Base-by-base conservation (phyloP, 116 monocot species). In the Papilionanthe hybrid region DNA sequence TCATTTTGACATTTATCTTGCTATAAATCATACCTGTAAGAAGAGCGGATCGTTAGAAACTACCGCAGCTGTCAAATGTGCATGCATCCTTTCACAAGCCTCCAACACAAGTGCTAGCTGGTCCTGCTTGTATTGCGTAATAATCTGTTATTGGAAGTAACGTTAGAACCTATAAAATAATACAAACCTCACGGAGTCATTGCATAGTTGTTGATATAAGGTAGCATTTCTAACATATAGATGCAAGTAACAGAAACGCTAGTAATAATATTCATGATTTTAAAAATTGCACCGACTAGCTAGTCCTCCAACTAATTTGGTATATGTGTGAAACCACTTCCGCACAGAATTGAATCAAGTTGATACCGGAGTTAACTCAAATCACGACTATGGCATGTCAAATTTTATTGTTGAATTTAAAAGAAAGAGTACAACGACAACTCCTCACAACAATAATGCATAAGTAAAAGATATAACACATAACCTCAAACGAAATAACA, bases 51-150 rank as follows among this genome's bases (percentile, higher is more conserved):
- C 94, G 77, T 94, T 99, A 43, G 98, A 94, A 78, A 94, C 98
- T 55, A 99, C 91, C 5, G 98, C 98, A 79, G 98, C 98, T 19
- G 98, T 99, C 84, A 99, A 87, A 85, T 99, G 98, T 27, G 98
- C 94, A 82, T 94, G 84, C 98, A 99, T 94, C 73, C 85, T 91
- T 82, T 94, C 95, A 75, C 88, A 94, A 73, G 98, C 98, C 77
- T 94, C 85, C 81, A 99, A 83, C 37, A 99, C 98, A 80, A 87
- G 74, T 5, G 76, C 55, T 57, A 99, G 95, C 67, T 93, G 79
- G 56, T 91, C 87, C 41, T 91, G 80, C 72, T 86, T 93, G 79
- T 99, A 99, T 23, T 88, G 72, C 9, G 98, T 91, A 53, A 99
- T 84, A 75, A 99, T 81, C 98, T 98, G 89, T 20, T 42, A 75